A percentile compares a stretch with the other conserved stretches of the same genome.
Evolutionary conservation across 495 filamentous ascomycete species (phyloP).

Genomic region (Aspergillus ellipticus): DNA sequence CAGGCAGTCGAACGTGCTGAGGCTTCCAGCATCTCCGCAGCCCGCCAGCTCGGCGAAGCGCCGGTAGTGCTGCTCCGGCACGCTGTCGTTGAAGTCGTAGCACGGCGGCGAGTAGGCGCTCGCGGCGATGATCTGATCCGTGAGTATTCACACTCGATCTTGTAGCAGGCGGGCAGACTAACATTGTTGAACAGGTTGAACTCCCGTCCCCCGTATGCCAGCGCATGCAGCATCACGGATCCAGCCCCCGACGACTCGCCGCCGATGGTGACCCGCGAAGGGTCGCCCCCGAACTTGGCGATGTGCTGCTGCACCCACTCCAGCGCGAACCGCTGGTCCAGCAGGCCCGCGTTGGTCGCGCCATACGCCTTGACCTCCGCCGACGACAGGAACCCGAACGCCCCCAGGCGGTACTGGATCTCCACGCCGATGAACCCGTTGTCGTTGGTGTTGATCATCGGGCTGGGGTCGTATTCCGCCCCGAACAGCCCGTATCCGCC

Average conservation of each 20-base stretch:
- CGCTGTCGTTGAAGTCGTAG: conserved; percentile 45
- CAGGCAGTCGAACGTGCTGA: conserved; percentile 52
- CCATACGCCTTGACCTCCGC: conserved; percentile 47
- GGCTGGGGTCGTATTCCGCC: conserved; percentile 6
- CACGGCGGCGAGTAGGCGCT: conserved; percentile 51
- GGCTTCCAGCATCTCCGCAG: conserved; percentile 32
- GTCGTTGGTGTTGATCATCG: conserved; percentile 30
- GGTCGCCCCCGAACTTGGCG: conserved; percentile 39
- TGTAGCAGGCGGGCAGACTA: not conserved
- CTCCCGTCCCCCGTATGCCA: conserved; percentile 45
- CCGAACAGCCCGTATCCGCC: conserved; percentile 53
- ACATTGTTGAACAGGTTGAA: conserved; percentile 21
- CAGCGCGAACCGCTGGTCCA: conserved; percentile 60
- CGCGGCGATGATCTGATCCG: conserved; percentile 42
- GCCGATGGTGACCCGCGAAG: conserved; percentile 30
- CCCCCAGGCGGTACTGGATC: conserved; percentile 68
- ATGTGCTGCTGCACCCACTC: conserved; percentile 61
- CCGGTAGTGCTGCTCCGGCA: conserved; percentile 52
- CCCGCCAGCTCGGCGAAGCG: conserved; percentile 51
- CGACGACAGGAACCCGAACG: conserved; percentile 64
- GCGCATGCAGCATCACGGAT: conserved; percentile 47
- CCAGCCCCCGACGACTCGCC: conserved; percentile 44
- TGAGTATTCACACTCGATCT: no score
- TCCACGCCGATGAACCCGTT: conserved; percentile 61
- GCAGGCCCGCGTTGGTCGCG: conserved; percentile 53